These are phyloP conservation scores for Rhytidiadelphus loreus DNA, from an alignment of 225 moss, liverwort and hornwort genomes.

Conservation along the genomic window DNA sequence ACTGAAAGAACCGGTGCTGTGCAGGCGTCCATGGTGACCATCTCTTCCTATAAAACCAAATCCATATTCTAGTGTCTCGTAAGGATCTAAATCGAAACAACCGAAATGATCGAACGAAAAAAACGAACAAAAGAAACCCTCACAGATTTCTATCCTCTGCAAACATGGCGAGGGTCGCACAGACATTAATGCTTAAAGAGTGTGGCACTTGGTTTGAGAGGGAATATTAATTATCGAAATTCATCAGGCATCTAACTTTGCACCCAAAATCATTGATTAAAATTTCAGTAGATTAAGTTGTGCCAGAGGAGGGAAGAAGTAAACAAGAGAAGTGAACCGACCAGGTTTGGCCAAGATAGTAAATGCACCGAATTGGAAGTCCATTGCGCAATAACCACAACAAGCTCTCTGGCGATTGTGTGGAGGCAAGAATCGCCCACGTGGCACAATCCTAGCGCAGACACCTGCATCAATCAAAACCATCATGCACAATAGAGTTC, in stretches of 20 bases:
- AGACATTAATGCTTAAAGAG: background rate
- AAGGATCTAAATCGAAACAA: background rate
- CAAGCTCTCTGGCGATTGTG: slow-evolving; percentile 11
- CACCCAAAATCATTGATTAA: background rate
- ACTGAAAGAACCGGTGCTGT: slow-evolving; percentile 47
- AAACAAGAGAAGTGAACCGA: background rate
- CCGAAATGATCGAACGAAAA: background rate
- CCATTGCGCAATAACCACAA: slow-evolving; percentile 85
- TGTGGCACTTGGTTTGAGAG: background rate
- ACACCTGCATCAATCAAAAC: slow-evolving; percentile 53
- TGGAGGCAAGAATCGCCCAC: slow-evolving; percentile 27
- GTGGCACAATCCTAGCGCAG: slow-evolving; percentile 61
- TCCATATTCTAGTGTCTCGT: background rate
- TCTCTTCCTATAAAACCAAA: slow-evolving; percentile 47
- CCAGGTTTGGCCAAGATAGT: slow-evolving; percentile 89
- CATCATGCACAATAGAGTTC: background rate
- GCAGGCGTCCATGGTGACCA: slow-evolving; percentile 39
- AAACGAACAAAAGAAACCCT: background rate
- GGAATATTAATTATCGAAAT: background rate
- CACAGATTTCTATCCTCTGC: background rate
- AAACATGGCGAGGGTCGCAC: background rate
- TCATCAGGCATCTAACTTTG: background rate
- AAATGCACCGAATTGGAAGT: slow-evolving; percentile 65
- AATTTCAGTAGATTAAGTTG: background rate
- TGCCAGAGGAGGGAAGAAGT: background rate